Evolutionary conservation across 768 basidiomycete species (phyloP).

Genomic region (Naematelia aurantialba): DNA sequence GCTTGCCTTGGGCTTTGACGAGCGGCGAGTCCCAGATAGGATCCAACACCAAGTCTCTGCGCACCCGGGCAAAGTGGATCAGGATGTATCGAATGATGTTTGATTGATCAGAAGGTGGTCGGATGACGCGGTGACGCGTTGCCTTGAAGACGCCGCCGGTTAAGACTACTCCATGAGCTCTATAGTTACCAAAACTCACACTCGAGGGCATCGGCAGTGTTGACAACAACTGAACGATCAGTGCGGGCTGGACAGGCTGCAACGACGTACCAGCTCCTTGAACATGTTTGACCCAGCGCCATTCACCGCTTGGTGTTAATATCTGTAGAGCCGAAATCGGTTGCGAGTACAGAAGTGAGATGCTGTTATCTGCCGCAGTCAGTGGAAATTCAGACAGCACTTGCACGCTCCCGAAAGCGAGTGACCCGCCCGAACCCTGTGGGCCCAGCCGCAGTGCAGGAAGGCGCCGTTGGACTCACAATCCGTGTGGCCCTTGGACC

Average conservation of each 20-base stretch:
- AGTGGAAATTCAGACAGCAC: too few relatives aligned
- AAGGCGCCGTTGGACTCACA: background rate
- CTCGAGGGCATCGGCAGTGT: conserved; percentile 31
- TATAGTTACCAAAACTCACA: conserved; percentile 11
- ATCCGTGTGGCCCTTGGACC: conserved; percentile 31
- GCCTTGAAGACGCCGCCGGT: conserved; percentile 31
- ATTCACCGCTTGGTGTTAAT: conserved; percentile 25
- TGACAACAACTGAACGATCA: conserved; percentile 20
- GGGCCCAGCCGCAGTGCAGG: too few relatives aligned
- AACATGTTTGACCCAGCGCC: conserved; percentile 34
- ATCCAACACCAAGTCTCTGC: conserved; percentile 17
- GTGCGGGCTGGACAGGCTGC: background rate
- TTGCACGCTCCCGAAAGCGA: too few relatives aligned
- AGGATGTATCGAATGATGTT: conserved; percentile 33
- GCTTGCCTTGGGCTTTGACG: conserved; percentile 18
- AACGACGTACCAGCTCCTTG: conserved; percentile 16
- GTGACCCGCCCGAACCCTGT: too few relatives aligned
- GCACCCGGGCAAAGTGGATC: conserved; percentile 38
- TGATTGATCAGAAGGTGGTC: conserved; percentile 32
- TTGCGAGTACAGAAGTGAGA: conserved; percentile 31
- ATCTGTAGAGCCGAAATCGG: conserved; percentile 39
- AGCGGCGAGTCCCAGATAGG: conserved; percentile 34
- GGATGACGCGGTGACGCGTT: conserved; percentile 33
- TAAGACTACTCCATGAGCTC: conserved; percentile 13
- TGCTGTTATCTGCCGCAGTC: conserved; percentile 15